Evolutionary conservation across 164 flowering plant genomes (phyloP).

Genomic region (Kalanchoe fedtschenkoi): DNA sequence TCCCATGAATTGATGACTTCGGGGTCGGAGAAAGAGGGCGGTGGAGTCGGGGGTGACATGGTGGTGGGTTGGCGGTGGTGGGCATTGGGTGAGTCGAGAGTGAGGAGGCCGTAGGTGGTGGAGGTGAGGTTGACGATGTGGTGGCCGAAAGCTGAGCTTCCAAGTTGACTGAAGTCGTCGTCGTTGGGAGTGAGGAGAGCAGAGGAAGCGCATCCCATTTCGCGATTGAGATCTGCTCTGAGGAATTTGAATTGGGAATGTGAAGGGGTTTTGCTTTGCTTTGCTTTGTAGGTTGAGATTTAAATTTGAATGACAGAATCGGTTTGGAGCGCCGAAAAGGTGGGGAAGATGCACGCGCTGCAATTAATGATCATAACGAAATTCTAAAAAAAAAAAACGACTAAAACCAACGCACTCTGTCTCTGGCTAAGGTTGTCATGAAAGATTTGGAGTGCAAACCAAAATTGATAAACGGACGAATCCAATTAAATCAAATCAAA

Average conservation of each 20-base stretch:
- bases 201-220: slow-evolving; percentile 84
- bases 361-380: too few species aligned
- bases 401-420: too few species aligned
- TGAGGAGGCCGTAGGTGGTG: slow-evolving; percentile 84
- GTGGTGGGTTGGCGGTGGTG: slow-evolving; percentile 9
- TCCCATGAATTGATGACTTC: slow-evolving; percentile 92
- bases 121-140: slow-evolving; percentile 93
- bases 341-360: too few species aligned
- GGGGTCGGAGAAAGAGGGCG: slow-evolving; percentile 23
- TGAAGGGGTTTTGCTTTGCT: too few species aligned
- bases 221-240: neutral
- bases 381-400: too few species aligned
- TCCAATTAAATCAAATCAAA: too few species aligned
- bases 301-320: too few species aligned
- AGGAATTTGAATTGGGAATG: slow-evolving; percentile 4
- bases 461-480: too few species aligned
- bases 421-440: too few species aligned
- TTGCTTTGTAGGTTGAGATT: too few species aligned
- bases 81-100: slow-evolving; percentile 49
- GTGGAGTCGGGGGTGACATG: slow-evolving; percentile 24
- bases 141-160: slow-evolving; percentile 41
- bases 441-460: too few species aligned
- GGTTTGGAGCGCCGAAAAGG: too few species aligned
- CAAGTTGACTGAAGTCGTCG: slow-evolving; percentile 50
- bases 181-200: slow-evolving; percentile 43